Evolutionary conservation across 129 eudicot genomes (phyloP).

Genomic region (Chrysanthemum makinoi): DNA sequence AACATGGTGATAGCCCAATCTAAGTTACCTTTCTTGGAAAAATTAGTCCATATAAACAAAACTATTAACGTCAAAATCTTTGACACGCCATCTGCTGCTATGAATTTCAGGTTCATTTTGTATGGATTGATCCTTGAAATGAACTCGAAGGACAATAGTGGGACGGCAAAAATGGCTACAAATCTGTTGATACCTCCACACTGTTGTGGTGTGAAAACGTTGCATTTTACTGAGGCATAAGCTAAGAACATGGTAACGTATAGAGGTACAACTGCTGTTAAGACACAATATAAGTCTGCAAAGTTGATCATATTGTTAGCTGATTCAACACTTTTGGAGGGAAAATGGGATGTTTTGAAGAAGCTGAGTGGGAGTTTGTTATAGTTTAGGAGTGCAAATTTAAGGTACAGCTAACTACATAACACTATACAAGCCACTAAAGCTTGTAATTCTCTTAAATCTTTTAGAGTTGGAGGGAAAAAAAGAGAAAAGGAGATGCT

Average conservation of each 20-base stretch:
- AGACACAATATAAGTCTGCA: constrained; percentile 51
- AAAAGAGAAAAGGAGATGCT: constrained; percentile 10
- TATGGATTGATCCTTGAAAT: constrained; percentile 66
- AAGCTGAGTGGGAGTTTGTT: constrained; percentile 22
- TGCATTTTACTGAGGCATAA: constrained; percentile 60
- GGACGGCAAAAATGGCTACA: constrained; percentile 68
- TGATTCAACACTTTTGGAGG: constrained; percentile 24
- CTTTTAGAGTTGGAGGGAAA: constrained; percentile 5
- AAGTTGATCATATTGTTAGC: constrained; percentile 42
- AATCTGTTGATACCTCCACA: constrained; percentile 67
- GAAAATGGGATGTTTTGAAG: constrained; percentile 21
- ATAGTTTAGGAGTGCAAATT: constrained; percentile 18
- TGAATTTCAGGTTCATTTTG: constrained; percentile 60
- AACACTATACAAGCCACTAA: background rate
- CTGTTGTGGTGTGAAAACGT: constrained; percentile 53
- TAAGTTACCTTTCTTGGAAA: too few relatives aligned
- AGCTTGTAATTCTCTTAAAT: constrained; percentile 8
- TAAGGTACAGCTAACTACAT: constrained; percentile 14
- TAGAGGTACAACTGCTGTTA: constrained; percentile 59
- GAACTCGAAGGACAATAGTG: constrained; percentile 65
- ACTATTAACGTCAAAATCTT: constrained; percentile 24
- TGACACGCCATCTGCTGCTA: constrained; percentile 64
- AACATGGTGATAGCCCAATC: too few relatives aligned
- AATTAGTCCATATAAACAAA: too few relatives aligned
- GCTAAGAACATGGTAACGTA: constrained; percentile 64